Base-by-base conservation (phyloP, 2,329 filamentous ascomycete genomes). In the Trichophyton equinum region DNA sequence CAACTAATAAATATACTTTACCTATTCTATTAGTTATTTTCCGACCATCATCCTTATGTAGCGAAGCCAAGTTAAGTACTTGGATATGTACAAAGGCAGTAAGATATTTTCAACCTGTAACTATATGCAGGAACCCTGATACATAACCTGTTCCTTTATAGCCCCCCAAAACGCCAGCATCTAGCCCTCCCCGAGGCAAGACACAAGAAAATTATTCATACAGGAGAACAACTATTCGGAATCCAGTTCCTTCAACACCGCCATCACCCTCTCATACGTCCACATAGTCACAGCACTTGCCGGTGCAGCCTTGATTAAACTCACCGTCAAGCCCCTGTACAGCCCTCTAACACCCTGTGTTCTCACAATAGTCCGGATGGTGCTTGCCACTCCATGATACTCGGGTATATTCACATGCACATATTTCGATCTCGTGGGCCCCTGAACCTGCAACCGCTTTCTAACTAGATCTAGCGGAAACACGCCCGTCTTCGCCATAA, bases 381-480 rank as follows among this genome's bases (percentile, higher is more conserved):
- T 89, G 51, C 77, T 78, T 3, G 84, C 67, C 0, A 95, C 84
- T 3, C 85, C 83, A 4, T 77, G 78, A 69, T 96, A 97, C 66
- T 87, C 85, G 0, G 94, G 94, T 8, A 97, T 96, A 69, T 95
- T 90, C 68, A 84, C 82, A 73, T 95, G 88, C 15, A 92, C 84
- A 72, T 96, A 99, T 65, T 79, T 79, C 42, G 75, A 76, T 64
- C 91, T 80, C 63, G 88, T 95, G 1, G 94, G 94, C 0, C 94
- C 94, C 73, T 99, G 94, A 2, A 99, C 91, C 75, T 99, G 94
- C 66, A 99, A 81, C 55, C 94, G 81, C 78, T 97, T 99, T 65
- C 94, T 80, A 40, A 96, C 89, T 30, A 96, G 84, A 71, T 99
- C 94, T 25, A 99, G 79, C 15, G 94, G 94, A 67, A 97, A 99